Base-by-base conservation (phyloP, 768 basidiomycete species). In the Boletus sp. region DNA sequence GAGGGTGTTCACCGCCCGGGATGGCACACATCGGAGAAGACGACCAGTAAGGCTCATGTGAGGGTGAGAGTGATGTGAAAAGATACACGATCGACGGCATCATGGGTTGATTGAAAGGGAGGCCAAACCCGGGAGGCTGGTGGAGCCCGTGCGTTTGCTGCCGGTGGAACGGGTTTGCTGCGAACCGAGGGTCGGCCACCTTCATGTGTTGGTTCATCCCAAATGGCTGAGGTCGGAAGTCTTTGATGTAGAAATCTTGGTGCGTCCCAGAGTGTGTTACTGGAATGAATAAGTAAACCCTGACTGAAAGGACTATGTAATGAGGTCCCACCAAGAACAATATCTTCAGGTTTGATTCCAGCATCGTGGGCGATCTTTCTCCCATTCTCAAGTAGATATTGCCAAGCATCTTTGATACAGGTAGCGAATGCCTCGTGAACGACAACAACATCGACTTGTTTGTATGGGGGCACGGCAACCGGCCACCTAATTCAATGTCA, bases 21-120 rank as follows among this genome's bases (percentile, higher is more conserved):
- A 61, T 49, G n/a, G 66, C 48, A 12, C 60, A 63, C 41, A 67
- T 58, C 8, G 76, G 76, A 11, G 69, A 70, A 4, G 73, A 66
- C 12, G 76, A 76, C 73, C 78, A 78, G 55, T 76, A 69, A 0
- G 80, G 75, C 49, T 68, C 64, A 40, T 72, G 67, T 3, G 59
- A 62, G 17, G 74, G 59, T 36, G 66, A 63, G 18, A 60, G 55
- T 0, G 78, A 76, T 0, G 80, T 80, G 51, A 78, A 74, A 30
- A 80, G 66, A 49, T 80, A 81, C 54, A 76, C 66, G 37, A 80
- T 69, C 7, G 70, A 68, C 3, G 78, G 76, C n/a, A 73, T 59
- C 10, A 55, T 55, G 7, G 71, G 68, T 45, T 70, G 69, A 39
- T 58, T 52, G 14, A 68, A 50, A 50, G 55, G 48, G 39, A 53